A percentile compares a stretch with the other conserved stretches of the same genome.
These are phyloP conservation scores for Russula sp. DNA, from an alignment of 768 basidiomycete species.

Conservation along the genomic window DNA sequence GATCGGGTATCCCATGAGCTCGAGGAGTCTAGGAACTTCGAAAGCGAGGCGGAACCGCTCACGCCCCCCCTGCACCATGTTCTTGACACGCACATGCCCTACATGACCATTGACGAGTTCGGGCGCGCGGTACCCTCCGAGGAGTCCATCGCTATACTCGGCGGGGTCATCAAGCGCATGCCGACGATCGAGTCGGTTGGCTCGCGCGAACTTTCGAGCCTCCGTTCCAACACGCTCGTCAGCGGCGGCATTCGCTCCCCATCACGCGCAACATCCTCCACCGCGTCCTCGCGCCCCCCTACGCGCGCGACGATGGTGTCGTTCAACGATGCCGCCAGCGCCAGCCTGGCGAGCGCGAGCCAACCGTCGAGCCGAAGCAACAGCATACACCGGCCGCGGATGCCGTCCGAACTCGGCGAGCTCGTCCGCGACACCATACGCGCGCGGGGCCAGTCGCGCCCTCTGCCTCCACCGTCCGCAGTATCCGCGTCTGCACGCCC, in stretches of 20 bases:
- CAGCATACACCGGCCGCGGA: conserved; percentile 13
- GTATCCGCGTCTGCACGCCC: neutral
- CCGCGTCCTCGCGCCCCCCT: conserved; percentile 18
- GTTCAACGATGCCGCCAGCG: conserved; percentile 14
- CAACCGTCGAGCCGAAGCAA: conserved; percentile 18
- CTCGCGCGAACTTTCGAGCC: conserved; percentile 46
- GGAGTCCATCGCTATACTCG: conserved; percentile 53
- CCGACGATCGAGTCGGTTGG: conserved; percentile 77
- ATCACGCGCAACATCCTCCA: conserved; percentile 4
- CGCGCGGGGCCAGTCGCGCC: conserved; percentile 7
- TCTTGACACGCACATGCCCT: conserved; percentile 25
- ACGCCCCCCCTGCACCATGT: conserved; percentile 19
- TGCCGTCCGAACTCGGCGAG: conserved; percentile 21
- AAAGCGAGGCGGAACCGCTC: conserved; percentile 9
- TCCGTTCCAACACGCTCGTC: conserved; percentile 19
- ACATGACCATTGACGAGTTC: conserved; percentile 40
- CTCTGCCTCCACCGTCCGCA: neutral
- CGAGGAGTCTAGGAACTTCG: conserved; percentile 41
- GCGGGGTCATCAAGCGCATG: conserved; percentile 65
- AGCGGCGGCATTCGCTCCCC: neutral
- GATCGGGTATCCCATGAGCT: conserved; percentile 48
- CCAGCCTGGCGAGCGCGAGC: conserved; percentile 11
- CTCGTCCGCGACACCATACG: conserved; percentile 13
- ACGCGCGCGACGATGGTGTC: conserved; percentile 20
- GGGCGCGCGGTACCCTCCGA: conserved; percentile 36